These are phyloP conservation scores for Aspergillus coremiiformis DNA, from an alignment of 495 filamentous ascomycete genomes.

Conservation along the genomic window DNA sequence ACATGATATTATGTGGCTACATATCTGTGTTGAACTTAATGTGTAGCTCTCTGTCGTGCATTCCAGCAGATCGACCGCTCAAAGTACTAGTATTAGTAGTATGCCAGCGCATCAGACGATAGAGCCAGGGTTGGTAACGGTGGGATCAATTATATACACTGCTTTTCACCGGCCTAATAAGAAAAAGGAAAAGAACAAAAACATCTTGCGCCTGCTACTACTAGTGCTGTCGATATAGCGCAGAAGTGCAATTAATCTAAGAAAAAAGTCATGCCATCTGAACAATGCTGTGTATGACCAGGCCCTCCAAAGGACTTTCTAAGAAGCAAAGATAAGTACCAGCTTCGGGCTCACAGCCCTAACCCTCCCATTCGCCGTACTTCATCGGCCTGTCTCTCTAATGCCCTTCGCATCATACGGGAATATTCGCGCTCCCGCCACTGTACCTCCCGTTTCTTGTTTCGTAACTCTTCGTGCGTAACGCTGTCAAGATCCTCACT, in stretches of 20 bases:
- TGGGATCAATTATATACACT: not conserved
- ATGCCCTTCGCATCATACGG: slow-evolving; percentile 61
- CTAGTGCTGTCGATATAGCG: not conserved
- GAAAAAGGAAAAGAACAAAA: not conserved
- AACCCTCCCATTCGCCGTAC: slow-evolving; percentile 68
- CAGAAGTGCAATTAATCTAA: not conserved
- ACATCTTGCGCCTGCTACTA: not conserved
- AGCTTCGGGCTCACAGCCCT: slow-evolving; percentile 33
- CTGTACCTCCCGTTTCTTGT: slow-evolving; percentile 31
- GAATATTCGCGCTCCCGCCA: slow-evolving; percentile 52
- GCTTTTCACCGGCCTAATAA: not conserved
- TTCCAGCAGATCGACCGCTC: not conserved
- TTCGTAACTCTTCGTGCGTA: slow-evolving; percentile 35
- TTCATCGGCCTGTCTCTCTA: slow-evolving; percentile 77
- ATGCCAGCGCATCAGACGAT: not conserved
- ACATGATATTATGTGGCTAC: not conserved
- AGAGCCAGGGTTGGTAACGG: too few species aligned
- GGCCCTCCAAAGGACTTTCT: not conserved
- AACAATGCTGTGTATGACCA: not conserved
- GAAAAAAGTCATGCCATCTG: not conserved
- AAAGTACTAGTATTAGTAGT: not conserved
- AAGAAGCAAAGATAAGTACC: not conserved
- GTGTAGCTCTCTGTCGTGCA: not conserved
- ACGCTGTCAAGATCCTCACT: slow-evolving; percentile 29
- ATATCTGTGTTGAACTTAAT: not conserved